Base-by-base conservation (phyloP, 2,329 filamentous ascomycete species). In the Nigrospora oryzae region DNA sequence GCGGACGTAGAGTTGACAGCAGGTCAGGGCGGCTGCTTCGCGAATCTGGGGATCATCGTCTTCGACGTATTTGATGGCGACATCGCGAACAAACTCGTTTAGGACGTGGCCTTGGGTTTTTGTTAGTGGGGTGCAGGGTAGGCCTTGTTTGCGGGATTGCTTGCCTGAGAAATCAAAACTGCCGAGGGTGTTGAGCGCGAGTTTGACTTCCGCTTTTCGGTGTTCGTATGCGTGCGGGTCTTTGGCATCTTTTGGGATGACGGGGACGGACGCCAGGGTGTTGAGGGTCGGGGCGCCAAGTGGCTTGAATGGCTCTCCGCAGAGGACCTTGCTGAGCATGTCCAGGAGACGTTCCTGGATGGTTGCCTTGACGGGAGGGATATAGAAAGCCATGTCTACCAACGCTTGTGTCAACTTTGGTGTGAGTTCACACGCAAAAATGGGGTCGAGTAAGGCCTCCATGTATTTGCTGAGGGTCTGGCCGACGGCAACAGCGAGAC, bases 391-490 rank as follows among this genome's bases (percentile, higher is more conserved):
- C 87, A 98, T 96, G 59, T 98, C 94, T 17, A 97, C 90, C 44
- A 98, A 73, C 3, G 94, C 94, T 61, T 97, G 90, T 0, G 91
- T 96, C 19, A 98, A 76, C 53, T 94, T 93, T 46, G 91, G 86
- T 34, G 89, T 96, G 43, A 98, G 74, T 40, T 95, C 93, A 61
- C 93, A 98, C 14, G 89, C 90, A 64, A 98, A 98, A 47, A 98
- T 96, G 11, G 94, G 90, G 55, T 96, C 91, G 11, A 98, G 76
- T 28, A 98, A 71, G 12, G 90, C 87, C 61, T 96, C 90, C 82
- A 98, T 96, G 61, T 97, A 96, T 66, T 97, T 98, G 74, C 89
- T 97, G 43, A 98, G 73, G 0, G 91, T 93, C 67, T 98, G 93
- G 1, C 93, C 93, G 30, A 97, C 93, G 3, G 93, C 93, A 38